These are phyloP conservation scores for Hyaloscypha finlandica DNA, from an alignment of 495 filamentous ascomycete species.

Conservation along the genomic window DNA sequence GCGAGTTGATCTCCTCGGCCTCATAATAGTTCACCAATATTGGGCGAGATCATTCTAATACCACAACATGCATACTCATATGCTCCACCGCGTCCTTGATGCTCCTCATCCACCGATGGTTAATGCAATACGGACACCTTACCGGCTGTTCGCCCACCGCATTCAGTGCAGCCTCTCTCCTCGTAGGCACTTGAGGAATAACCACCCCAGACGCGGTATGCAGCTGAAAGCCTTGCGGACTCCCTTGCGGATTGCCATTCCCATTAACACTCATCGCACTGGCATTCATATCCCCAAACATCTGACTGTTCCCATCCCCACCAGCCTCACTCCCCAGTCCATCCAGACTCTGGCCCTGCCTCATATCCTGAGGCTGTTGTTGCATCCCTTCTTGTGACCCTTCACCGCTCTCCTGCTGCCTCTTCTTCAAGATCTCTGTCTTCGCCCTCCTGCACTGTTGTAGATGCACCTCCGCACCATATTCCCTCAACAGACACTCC, in stretches of 20 bases:
- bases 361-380: constrained; percentile 2
- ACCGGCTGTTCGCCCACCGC: constrained; percentile 49
- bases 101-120: constrained; percentile 55
- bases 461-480: constrained; percentile 32
- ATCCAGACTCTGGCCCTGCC: constrained; percentile 22
- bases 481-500: constrained; percentile 30
- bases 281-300: constrained; percentile 26
- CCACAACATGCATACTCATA: constrained; percentile 58
- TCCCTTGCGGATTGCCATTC: constrained; percentile 1
- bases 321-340: constrained; percentile 24
- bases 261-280: constrained; percentile 5
- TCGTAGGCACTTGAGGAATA: constrained; percentile 22
- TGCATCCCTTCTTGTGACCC: constrained; percentile 8
- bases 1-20: neutral
- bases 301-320: constrained; percentile 23
- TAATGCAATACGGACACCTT: constrained; percentile 57
- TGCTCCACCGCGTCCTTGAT: constrained; percentile 62
- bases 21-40: neutral
- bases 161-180: constrained; percentile 33
- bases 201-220: constrained; percentile 29
- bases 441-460: constrained; percentile 35
- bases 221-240: constrained; percentile 19
- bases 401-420: constrained; percentile 13
- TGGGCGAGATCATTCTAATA: constrained; percentile 30
- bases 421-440: constrained; percentile 33